These are phyloP conservation scores for Kwoniella bestiolae DNA, from an alignment of 768 basidiomycete species.

Conservation along the genomic window DNA sequence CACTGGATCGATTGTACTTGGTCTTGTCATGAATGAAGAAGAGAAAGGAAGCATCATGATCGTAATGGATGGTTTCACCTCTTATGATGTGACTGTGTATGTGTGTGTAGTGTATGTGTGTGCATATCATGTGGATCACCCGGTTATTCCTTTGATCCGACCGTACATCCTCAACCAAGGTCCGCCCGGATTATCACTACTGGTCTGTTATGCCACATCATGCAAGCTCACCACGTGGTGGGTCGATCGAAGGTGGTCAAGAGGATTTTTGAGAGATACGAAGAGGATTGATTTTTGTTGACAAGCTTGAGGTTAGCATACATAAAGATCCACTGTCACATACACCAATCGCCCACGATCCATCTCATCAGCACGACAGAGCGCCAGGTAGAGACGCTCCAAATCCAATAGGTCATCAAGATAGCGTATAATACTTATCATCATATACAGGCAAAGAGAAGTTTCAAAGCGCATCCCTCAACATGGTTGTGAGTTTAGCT, in stretches of 20 bases:
- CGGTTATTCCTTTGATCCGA: background rate
- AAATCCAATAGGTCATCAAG: no score
- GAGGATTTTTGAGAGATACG: no score
- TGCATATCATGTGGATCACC: background rate
- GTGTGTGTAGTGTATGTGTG: background rate
- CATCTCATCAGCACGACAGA: no score
- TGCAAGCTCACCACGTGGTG: background rate
- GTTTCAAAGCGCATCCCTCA: background rate
- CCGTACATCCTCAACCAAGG: background rate
- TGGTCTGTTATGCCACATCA: background rate
- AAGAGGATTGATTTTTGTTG: background rate
- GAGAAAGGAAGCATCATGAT: background rate
- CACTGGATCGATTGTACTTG: no score
- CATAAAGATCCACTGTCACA: background rate
- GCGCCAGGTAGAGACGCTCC: no score
- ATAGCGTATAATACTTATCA: no score
- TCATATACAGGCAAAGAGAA: no score
- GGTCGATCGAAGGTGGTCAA: no score
- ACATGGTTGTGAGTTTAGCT: slow-evolving; percentile 6
- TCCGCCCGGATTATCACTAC: background rate
- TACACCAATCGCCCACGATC: no score
- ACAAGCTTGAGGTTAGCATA: background rate
- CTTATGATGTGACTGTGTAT: background rate
- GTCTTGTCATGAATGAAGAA: no score
- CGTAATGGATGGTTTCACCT: background rate